Evolutionary conservation across 306 rosid species (phyloP).

Genomic region (Trichosanthes truncata): DNA sequence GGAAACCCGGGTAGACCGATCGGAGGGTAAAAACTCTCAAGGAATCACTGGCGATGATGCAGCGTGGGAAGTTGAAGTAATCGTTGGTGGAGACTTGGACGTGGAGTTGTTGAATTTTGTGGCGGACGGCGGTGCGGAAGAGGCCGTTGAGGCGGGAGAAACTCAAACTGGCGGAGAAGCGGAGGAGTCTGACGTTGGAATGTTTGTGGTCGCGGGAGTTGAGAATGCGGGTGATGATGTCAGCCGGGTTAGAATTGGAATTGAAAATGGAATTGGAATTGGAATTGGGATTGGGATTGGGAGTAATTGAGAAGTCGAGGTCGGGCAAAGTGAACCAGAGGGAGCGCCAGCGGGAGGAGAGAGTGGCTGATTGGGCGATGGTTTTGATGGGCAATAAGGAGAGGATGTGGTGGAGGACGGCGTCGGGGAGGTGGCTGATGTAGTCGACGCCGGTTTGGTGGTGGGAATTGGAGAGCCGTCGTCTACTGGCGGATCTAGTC

Average conservation of each 20-base stretch:
- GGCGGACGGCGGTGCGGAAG: conserved; percentile 53
- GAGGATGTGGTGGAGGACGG: conserved; percentile 48
- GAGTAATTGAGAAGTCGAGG: conserved; percentile 54
- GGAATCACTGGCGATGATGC: conserved; percentile 39
- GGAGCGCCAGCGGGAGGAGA: conserved; percentile 51
- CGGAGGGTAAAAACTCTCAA: conserved; percentile 34
- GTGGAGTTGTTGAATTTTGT: conserved; percentile 49
- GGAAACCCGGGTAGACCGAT: conserved; percentile 45
- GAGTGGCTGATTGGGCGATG: conserved; percentile 46
- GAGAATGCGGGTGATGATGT: conserved; percentile 43
- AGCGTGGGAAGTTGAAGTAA: conserved; percentile 63
- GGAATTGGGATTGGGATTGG: neutral
- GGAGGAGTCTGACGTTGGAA: conserved; percentile 46
- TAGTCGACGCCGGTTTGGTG: conserved; percentile 18
- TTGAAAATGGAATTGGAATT: neutral
- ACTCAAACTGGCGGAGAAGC: conserved; percentile 38
- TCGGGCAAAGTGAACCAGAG: conserved; percentile 74
- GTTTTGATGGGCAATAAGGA: conserved; percentile 52
- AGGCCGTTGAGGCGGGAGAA: conserved; percentile 50
- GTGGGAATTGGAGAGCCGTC: conserved; percentile 20
- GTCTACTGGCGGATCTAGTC: conserved; percentile 51
- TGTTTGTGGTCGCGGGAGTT: conserved; percentile 31
- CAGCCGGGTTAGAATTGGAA: conserved; percentile 13
- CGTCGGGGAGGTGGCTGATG: conserved; percentile 73
- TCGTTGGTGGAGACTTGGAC: conserved; percentile 46